Evolutionary conservation across 352 stramenopile genomes (phyloP).

Genomic region (Phytophthora megakarya): DNA sequence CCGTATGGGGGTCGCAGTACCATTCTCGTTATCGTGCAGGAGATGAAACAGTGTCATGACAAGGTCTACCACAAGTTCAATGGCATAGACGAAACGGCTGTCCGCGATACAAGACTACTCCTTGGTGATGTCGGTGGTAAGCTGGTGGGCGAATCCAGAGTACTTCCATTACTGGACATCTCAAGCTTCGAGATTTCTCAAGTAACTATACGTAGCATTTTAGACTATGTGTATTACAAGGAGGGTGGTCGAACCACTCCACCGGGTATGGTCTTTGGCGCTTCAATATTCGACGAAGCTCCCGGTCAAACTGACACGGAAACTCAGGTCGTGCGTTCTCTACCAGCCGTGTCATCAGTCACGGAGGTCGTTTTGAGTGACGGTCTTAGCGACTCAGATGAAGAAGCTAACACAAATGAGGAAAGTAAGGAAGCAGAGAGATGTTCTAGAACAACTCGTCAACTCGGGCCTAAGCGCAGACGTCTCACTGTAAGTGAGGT

Average conservation of each 20-base stretch:
- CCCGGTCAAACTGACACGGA: no score
- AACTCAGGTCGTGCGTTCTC: no score
- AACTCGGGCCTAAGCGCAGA: no score
- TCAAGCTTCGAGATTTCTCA: not conserved
- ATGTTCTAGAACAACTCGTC: no score
- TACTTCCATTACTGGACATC: not conserved
- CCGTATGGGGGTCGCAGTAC: not conserved
- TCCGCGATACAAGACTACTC: not conserved
- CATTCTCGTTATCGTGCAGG: conserved; percentile 2
- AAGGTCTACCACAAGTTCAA: conserved; percentile 10
- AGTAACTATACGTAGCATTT: not conserved
- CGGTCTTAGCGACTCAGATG: conserved; percentile 3
- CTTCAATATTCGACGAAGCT: not conserved
- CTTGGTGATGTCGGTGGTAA: not conserved
- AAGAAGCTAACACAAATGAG: not conserved
- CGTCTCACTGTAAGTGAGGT: no score
- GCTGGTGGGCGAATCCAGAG: not conserved
- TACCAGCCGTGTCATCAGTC: no score
- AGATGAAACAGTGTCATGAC: not conserved
- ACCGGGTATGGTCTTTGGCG: not conserved
- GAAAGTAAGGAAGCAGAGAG: no score
- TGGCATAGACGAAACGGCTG: not conserved
- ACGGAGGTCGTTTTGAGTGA: not conserved
- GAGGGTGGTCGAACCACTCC: not conserved
- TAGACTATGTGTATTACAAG: conserved; percentile 3